Percentiles rank a stretch among this genome's conserved stretches.
Evolutionary conservation across 1,139 yeast genomes (phyloP).

Genomic region (Eremothecium gossypii): DNA sequence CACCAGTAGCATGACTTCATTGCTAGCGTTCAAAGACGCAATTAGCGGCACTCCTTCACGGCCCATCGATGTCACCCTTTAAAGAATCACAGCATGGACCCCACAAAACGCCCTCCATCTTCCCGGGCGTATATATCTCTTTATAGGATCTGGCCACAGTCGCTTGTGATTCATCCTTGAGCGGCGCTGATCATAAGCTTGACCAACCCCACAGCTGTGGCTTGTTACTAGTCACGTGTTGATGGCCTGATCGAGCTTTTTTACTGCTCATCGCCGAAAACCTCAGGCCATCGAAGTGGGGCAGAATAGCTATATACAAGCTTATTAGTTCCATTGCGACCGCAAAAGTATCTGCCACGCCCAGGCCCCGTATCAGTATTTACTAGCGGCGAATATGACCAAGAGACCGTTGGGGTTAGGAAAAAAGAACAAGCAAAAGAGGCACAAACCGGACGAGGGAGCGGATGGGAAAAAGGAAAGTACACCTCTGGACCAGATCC

Average conservation of each 20-base stretch:
- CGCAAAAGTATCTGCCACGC: too few species aligned
- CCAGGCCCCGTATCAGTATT: too few species aligned
- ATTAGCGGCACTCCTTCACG: constrained; percentile 16
- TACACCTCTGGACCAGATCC: constrained; percentile 28
- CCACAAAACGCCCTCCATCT: not conserved
- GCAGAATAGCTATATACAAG: constrained; percentile 2
- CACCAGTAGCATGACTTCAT: constrained; percentile 51
- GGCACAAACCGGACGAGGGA: constrained; percentile 14
- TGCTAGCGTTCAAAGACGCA: constrained; percentile 37
- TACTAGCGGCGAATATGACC: constrained; percentile 35
- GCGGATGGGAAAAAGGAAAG: constrained; percentile 7
- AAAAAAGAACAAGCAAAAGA: constrained; percentile 46
- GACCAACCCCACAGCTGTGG: too few species aligned
- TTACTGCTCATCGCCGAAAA: too few species aligned
- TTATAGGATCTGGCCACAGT: too few species aligned
- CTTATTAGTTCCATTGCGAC: not conserved
- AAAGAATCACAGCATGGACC: not conserved
- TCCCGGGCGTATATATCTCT: too few species aligned
- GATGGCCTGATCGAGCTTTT: too few species aligned
- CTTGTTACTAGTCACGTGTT: too few species aligned
- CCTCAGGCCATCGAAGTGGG: too few species aligned
- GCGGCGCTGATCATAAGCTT: too few species aligned
- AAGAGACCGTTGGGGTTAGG: constrained; percentile 80
- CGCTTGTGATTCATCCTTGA: too few species aligned
- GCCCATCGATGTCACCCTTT: not conserved